These are phyloP conservation scores for Amphicarpaea edgeworthii DNA, from an alignment of 306 rosid genomes.

Conservation along the genomic window DNA sequence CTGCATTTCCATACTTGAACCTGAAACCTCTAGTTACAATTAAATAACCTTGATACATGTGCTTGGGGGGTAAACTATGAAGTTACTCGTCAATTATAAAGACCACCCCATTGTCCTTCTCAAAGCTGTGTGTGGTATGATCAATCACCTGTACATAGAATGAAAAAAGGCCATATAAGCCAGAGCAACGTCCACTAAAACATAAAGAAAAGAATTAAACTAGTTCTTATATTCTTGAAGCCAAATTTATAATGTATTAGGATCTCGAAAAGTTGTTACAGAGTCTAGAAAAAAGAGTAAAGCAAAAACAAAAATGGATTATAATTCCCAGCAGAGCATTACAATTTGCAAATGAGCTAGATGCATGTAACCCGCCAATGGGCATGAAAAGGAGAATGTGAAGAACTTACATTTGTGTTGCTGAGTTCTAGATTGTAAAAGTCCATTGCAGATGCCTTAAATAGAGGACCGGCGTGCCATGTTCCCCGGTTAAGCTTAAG, in stretches of 20 bases:
- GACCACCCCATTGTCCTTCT: slow-evolving; percentile 51
- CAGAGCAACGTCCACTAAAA: slow-evolving; percentile 31
- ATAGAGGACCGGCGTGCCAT: slow-evolving; percentile 97
- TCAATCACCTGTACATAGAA: slow-evolving; percentile 66
- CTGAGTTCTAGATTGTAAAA: slow-evolving; percentile 80
- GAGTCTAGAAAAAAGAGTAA: too few species aligned
- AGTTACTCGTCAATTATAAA: slow-evolving; percentile 65
- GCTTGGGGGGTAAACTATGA: background rate
- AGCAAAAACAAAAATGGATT: too few species aligned
- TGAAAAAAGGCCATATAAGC: background rate
- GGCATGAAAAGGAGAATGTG: background rate
- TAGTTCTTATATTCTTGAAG: too few species aligned
- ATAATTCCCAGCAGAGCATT: too few species aligned
- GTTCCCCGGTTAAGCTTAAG: slow-evolving; percentile 85
- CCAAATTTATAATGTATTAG: too few species aligned
- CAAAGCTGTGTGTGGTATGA: slow-evolving; percentile 67
- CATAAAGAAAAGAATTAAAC: background rate
- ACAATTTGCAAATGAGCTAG: slow-evolving; percentile 39
- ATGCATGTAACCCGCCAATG: background rate
- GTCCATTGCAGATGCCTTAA: slow-evolving; percentile 61
- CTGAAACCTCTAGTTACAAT: too few species aligned
- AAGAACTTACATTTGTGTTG: slow-evolving; percentile 69
- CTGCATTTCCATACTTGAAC: too few species aligned
- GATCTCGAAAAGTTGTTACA: too few species aligned
- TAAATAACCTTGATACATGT: too few species aligned